Percentiles rank a stretch among this genome's conserved stretches.
Evolutionary conservation across 352 stramenopile genomes (phyloP).

Genomic region (Phytophthora tentaculata): DNA sequence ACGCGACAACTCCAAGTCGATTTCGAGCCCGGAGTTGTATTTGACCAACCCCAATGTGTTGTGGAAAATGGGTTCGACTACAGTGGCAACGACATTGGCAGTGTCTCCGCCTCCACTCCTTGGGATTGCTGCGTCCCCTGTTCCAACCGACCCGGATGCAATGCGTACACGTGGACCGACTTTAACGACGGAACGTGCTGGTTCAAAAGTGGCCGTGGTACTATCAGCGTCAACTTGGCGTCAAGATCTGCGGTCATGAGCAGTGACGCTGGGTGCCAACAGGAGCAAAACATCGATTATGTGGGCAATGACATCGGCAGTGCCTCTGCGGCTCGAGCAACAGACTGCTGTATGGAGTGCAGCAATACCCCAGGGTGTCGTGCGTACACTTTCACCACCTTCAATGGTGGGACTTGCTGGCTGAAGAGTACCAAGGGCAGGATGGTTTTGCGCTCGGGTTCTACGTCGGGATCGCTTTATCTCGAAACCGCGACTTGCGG

Average conservation of each 20-base stretch:
- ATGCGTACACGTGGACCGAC: conserved; percentile 54
- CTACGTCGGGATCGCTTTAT: conserved; percentile 22
- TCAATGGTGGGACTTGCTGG: conserved; percentile 39
- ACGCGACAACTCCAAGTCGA: conserved; percentile 15
- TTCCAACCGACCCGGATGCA: conserved; percentile 24
- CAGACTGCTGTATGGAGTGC: no score
- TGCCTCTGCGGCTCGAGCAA: conserved; percentile 20
- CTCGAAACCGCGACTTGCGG: conserved; percentile 22
- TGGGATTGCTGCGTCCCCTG: conserved; percentile 37
- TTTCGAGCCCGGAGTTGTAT: conserved; percentile 22
- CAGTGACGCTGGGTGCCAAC: conserved; percentile 3
- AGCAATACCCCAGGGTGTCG: conserved; percentile 35
- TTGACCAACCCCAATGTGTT: conserved; percentile 26
- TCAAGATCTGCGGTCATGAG: conserved; percentile 32
- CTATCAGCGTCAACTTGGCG: conserved; percentile 19
- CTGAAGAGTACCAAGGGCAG: conserved; percentile 37
- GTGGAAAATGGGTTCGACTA: conserved; percentile 42
- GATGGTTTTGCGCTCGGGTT: conserved; percentile 19
- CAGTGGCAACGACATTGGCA: conserved; percentile 42
- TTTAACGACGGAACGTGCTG: conserved; percentile 50
- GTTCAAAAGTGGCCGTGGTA: conserved; percentile 34
- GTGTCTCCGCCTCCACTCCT: conserved; percentile 1
- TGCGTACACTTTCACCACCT: conserved; percentile 39
- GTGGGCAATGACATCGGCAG: conserved; percentile 22
- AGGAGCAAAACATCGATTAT: conserved; percentile 30